Evolutionary conservation across 2,329 filamentous ascomycete genomes (phyloP).

Genomic region (Chaetomium sp.): DNA sequence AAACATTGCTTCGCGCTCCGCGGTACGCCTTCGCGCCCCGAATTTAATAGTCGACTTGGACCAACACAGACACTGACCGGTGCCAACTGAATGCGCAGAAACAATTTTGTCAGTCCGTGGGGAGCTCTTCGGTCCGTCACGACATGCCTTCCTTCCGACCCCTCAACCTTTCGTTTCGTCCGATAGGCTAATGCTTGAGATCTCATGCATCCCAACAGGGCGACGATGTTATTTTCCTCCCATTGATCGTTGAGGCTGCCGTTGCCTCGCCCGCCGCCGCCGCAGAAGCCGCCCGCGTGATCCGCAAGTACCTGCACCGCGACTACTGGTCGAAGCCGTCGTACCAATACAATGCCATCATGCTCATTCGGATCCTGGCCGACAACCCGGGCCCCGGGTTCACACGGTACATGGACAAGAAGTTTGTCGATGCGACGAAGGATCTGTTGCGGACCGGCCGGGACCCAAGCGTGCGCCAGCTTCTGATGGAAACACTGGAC

Average conservation of each 20-base stretch:
- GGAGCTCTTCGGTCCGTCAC: slow-evolving; percentile 46
- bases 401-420: slow-evolving; percentile 81
- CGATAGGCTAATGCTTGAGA: background rate
- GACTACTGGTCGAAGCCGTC: slow-evolving; percentile 60
- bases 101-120: slow-evolving; percentile 73
- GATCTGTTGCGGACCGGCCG: slow-evolving; percentile 63
- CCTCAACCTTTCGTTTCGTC: background rate
- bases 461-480: slow-evolving; percentile 74
- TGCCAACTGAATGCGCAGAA: slow-evolving; percentile 43
- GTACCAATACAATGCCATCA: slow-evolving; percentile 91
- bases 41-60: slow-evolving; percentile 1
- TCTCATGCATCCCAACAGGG: slow-evolving; percentile 41
- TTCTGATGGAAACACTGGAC: slow-evolving; percentile 81
- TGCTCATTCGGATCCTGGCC: slow-evolving; percentile 85
- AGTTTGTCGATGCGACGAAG: slow-evolving; percentile 72
- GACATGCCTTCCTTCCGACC: background rate
- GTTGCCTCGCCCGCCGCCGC: slow-evolving; percentile 87
- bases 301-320: slow-evolving; percentile 74
- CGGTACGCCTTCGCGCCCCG: slow-evolving; percentile 45
- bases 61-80: background rate
- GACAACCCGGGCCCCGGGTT: slow-evolving; percentile 90
- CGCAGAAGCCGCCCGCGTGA: slow-evolving; percentile 68
- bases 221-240: slow-evolving; percentile 87
- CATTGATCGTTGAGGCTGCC: slow-evolving; percentile 87
- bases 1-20: slow-evolving; percentile 56